Base-by-base conservation (phyloP, 768 basidiomycete species). In the Tylopilus sp. region DNA sequence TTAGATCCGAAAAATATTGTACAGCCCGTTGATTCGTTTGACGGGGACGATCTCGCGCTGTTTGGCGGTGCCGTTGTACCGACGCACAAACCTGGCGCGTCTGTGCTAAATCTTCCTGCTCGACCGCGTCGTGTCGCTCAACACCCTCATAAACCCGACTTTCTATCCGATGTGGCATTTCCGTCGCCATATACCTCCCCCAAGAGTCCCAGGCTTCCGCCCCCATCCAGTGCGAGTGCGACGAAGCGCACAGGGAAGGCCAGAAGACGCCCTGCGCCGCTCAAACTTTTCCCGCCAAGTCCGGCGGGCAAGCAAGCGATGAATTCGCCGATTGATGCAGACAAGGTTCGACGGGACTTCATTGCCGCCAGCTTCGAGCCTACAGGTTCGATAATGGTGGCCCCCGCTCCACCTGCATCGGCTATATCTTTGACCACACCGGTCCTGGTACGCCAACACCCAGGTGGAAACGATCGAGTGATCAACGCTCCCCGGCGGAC, bases 1-100 rank as follows among this genome's bases (percentile, higher is more conserved):
- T 67, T 83, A 39, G 78, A 81, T 47, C 75, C 78, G 5, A 69
- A 68, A 15, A 75, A 76, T 56, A 64, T 80, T 28, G 70, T 83
- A 55, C 72, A 75, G 38, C 69, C 71, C 22, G 57, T 69, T 3
- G 59, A 68, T 44, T 39, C 41, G 6, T 50, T 62, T 3, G 66
- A 65, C 3, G 63, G 66, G 25, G 73, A 76, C 46, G 70, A 71
- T 46, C 65, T 73, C 17, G 68, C 67, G 11, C 56, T 59, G 15
- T 72, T 72, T 47, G 68, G 69, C 8, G 56, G 63, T 20, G 51
- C 63, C 3, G 45, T 61, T 13, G 44, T 40, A 6, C 69, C 72
- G 7, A 48, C 61, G 9, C 63, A 65, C 43, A 71, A 69, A 50
- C 68, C 70, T 12, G 59, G 60, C 12, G 61, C 57, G 53, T 70